These are phyloP conservation scores for Aspergillus jensenii DNA, from an alignment of 2,329 filamentous ascomycete genomes.

Conservation along the genomic window DNA sequence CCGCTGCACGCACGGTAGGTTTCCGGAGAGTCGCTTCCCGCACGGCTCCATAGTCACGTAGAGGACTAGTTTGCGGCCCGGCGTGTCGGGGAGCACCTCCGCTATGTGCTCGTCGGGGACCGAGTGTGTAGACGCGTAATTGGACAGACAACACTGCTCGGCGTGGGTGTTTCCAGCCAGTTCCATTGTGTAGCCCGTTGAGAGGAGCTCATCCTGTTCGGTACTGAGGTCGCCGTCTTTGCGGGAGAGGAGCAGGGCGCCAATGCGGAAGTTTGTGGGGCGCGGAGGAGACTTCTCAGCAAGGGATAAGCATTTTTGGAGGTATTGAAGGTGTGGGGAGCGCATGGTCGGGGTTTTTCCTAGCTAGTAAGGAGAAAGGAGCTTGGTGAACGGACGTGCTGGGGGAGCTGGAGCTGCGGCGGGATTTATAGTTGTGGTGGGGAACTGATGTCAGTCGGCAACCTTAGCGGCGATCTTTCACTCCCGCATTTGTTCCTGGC, in stretches of 20 bases:
- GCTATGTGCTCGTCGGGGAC: conserved; percentile 36
- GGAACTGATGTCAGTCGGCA: conserved; percentile 2
- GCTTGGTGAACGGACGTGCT: not conserved
- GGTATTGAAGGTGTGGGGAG: conserved; percentile 49
- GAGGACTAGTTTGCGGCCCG: conserved; percentile 56
- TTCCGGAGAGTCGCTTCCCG: conserved; percentile 47
- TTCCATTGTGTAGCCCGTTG: conserved; percentile 88
- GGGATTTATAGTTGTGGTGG: conserved; percentile 1
- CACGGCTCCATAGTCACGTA: conserved; percentile 84
- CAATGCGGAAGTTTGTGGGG: conserved; percentile 90
- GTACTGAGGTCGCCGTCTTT: conserved; percentile 26
- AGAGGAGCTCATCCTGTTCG: conserved; percentile 57
- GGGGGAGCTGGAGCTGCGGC: not conserved
- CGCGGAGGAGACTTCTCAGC: conserved; percentile 79
- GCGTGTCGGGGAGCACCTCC: conserved; percentile 42
- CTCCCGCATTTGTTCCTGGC: not conserved
- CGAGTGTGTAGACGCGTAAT: conserved; percentile 48
- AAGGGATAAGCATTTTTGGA: conserved; percentile 72
- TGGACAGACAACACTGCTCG: conserved; percentile 86
- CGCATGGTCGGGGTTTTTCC: conserved; percentile 3
- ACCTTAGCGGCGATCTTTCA: not conserved
- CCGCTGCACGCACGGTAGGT: conserved; percentile 65
- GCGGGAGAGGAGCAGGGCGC: conserved; percentile 71
- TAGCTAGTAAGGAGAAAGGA: not conserved
- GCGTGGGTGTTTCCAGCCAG: conserved; percentile 92